Evolutionary conservation across 495 filamentous ascomycete genomes (phyloP).

Genomic region (Xylaria venustula): DNA sequence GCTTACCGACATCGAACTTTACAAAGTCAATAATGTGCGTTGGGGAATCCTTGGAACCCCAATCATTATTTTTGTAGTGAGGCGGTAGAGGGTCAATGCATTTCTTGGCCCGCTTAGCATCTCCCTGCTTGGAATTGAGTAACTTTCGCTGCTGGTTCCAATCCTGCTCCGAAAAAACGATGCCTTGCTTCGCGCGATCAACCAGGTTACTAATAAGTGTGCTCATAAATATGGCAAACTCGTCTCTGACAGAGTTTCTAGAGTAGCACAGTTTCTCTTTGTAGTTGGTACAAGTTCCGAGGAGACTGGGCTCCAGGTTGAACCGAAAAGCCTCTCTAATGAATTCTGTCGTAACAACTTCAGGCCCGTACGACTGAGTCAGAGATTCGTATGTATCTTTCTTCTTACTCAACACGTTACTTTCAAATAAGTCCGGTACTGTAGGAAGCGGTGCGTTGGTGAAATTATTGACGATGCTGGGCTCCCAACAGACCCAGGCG

Average conservation of each 20-base stretch:
- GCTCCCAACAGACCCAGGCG: constrained; percentile 90
- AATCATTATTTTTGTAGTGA: constrained; percentile 34
- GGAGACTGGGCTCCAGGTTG: constrained; percentile 60
- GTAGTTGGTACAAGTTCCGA: constrained; percentile 73
- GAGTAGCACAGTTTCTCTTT: constrained; percentile 70
- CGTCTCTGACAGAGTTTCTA: constrained; percentile 55
- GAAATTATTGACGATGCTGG: constrained; percentile 70
- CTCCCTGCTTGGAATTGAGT: constrained; percentile 26
- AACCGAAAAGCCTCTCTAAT: constrained; percentile 60
- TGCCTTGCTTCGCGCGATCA: constrained; percentile 78
- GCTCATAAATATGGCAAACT: constrained; percentile 57
- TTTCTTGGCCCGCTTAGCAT: constrained; percentile 13
- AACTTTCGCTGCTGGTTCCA: constrained; percentile 53
- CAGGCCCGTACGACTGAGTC: constrained; percentile 11
- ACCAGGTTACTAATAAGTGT: constrained; percentile 75
- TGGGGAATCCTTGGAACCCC: constrained; percentile 36
- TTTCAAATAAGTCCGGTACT: constrained; percentile 45
- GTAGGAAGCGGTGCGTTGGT: constrained; percentile 61
- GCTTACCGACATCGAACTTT: constrained; percentile 59
- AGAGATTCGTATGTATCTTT: constrained; percentile 51
- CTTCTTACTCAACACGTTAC: constrained; percentile 61
- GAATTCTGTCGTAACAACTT: constrained; percentile 39
- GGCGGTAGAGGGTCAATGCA: constrained; percentile 38
- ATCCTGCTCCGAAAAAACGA: constrained; percentile 57
- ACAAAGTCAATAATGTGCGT: constrained; percentile 72